Percentiles rank a stretch among this genome's conserved stretches.
These are phyloP conservation scores for Kalmusia sp. DNA, from an alignment of 2,329 filamentous ascomycete genomes.

Conservation along the genomic window DNA sequence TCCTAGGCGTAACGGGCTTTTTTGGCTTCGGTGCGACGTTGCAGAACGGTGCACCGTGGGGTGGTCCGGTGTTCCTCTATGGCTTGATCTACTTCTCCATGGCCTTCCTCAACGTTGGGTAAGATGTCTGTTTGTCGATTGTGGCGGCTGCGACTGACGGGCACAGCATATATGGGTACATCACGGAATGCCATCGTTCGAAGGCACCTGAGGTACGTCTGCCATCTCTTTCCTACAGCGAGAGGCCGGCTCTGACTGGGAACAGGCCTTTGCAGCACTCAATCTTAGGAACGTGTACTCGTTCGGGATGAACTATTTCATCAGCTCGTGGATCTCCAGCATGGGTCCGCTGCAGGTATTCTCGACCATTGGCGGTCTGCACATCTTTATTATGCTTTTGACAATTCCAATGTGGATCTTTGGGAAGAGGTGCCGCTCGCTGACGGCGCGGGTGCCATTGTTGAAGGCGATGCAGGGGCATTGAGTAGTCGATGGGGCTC, in stretches of 20 bases:
- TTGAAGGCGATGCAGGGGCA: slow-evolving; percentile 28
- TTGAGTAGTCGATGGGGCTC: slow-evolving; percentile 1
- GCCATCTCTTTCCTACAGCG: not conserved
- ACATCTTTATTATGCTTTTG: slow-evolving; percentile 75
- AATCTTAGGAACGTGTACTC: slow-evolving; percentile 94
- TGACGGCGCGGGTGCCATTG: slow-evolving; percentile 25
- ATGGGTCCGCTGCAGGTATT: slow-evolving; percentile 69
- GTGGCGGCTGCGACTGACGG: slow-evolving; percentile 4
- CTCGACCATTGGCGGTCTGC: slow-evolving; percentile 74
- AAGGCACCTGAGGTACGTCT: slow-evolving; percentile 57
- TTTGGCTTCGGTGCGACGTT: slow-evolving; percentile 83
- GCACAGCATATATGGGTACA: slow-evolving; percentile 62
- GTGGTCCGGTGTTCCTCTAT: slow-evolving; percentile 26
- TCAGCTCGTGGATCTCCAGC: slow-evolving; percentile 77
- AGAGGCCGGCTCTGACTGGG: not conserved
- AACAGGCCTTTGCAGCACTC: slow-evolving; percentile 85
- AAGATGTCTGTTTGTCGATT: not conserved
- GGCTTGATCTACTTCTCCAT: slow-evolving; percentile 30
- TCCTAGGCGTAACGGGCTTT: slow-evolving; percentile 78
- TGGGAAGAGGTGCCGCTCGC: slow-evolving; percentile 30
- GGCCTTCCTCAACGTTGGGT: slow-evolving; percentile 30
- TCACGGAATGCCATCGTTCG: slow-evolving; percentile 89
- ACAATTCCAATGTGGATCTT: slow-evolving; percentile 70
- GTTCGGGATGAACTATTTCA: slow-evolving; percentile 81
- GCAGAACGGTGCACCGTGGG: slow-evolving; percentile 53